These are phyloP conservation scores for Xylaria sp. DNA, from an alignment of 2,329 filamentous ascomycete species.

Conservation along the genomic window DNA sequence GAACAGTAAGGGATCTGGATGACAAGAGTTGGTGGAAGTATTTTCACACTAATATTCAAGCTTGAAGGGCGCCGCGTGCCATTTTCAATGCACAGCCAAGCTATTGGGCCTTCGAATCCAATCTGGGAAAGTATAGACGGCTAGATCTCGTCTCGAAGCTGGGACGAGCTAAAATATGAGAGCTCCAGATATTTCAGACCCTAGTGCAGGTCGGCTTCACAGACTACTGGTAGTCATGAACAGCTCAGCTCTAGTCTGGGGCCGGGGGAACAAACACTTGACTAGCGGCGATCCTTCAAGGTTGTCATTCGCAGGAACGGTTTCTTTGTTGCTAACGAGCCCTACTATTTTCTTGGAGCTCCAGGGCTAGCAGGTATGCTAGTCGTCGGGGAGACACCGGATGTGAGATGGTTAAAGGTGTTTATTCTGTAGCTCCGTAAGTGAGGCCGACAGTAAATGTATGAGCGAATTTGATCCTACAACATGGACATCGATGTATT, in stretches of 20 bases:
- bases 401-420: neutral
- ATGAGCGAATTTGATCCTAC: neutral
- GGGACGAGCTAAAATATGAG: conserved; percentile 13
- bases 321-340: neutral
- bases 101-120: neutral
- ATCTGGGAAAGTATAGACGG: neutral
- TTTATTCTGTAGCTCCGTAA: neutral
- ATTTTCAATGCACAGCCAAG: conserved; percentile 9
- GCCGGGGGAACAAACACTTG: neutral
- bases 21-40: neutral
- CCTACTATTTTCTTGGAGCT: neutral
- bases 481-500: neutral
- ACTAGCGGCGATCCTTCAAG: conserved; percentile 18
- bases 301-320: neutral
- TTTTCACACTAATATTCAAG: neutral
- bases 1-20: neutral
- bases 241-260: conserved; percentile 4
- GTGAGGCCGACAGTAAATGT: neutral
- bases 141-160: neutral
- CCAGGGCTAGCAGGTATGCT: neutral
- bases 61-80: neutral
- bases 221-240: conserved; percentile 6
- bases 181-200: neutral
- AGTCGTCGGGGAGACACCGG: conserved; percentile 1
- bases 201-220: neutral